phyloP scores from a whole-genome alignment of 2,329 filamentous ascomycete genomes.

The Diaporthe citrichinensis region DNA sequence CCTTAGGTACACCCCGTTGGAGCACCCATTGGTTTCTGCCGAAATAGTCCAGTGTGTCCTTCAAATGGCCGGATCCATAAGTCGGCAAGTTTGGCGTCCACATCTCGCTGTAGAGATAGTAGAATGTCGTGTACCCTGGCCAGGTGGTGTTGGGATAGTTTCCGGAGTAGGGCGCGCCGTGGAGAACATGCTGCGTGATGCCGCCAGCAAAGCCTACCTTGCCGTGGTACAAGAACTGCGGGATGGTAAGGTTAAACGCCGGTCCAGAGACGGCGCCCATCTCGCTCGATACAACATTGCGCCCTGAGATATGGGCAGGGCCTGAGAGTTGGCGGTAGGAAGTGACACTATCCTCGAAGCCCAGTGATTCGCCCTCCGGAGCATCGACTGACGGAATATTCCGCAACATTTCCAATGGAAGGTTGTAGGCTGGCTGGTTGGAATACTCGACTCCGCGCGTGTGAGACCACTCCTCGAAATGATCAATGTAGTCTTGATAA shows the following conservation, averaged over 20 bases:
- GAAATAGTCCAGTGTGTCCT: conserved; percentile 54
- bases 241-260: conserved; percentile 47
- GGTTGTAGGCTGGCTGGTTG: conserved; percentile 56
- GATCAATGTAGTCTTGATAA: conserved; percentile 48
- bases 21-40: conserved; percentile 54
- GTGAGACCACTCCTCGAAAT: conserved; percentile 50
- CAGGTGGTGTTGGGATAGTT: conserved; percentile 62
- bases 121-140: conserved; percentile 62
- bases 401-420: conserved; percentile 58
- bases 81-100: conserved; percentile 56
- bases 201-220: conserved; percentile 57
- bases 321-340: conserved; percentile 57
- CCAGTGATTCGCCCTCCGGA: conserved; percentile 58
- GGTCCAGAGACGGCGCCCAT: conserved; percentile 48
- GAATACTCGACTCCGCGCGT: conserved; percentile 54
- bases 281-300: conserved; percentile 57
- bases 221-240: conserved; percentile 51
- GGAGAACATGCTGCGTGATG: conserved; percentile 60
- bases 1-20: conserved; percentile 55
- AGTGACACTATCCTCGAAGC: conserved; percentile 55
- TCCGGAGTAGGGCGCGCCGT: conserved; percentile 58
- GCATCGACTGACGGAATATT: conserved; percentile 54
- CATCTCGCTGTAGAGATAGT: conserved; percentile 58
- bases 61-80: conserved; percentile 53
- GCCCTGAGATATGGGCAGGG: conserved; percentile 54